phyloP scores from a whole-genome alignment of 1,284 basidiomycete species.

The Prillingera fragicola region DNA sequence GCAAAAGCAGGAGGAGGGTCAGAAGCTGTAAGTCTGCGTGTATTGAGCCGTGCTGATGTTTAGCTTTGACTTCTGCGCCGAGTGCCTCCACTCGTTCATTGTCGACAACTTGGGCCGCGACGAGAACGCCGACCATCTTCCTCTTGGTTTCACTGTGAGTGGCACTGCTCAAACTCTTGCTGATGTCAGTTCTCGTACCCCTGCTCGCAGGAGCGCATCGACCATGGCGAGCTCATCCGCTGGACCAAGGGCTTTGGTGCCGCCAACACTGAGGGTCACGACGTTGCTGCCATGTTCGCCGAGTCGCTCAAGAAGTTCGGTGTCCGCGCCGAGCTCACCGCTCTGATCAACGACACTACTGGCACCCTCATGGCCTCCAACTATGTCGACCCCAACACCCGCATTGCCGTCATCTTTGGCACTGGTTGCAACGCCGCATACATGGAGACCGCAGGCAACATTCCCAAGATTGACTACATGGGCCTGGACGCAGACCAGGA shows the following conservation, averaged over 20 bases:
- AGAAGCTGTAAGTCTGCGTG: slow-evolving; percentile 56
- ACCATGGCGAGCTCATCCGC: slow-evolving; percentile 89
- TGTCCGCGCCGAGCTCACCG: slow-evolving; percentile 68
- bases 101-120: slow-evolving; percentile 59
- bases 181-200: slow-evolving; percentile 78
- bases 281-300: slow-evolving; percentile 89
- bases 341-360: slow-evolving; percentile 94
- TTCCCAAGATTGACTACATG: slow-evolving; percentile 67
- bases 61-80: slow-evolving; percentile 91
- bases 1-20: slow-evolving; percentile 96
- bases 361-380: slow-evolving; percentile 94
- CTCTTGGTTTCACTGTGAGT: slow-evolving; percentile 87
- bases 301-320: slow-evolving; percentile 66
- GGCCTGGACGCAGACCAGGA: slow-evolving; percentile 62
- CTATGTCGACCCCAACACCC: slow-evolving; percentile 85
- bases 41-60: neutral
- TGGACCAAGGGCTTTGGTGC: slow-evolving; percentile 99
- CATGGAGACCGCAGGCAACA: slow-evolving; percentile 80
- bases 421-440: slow-evolving; percentile 98
- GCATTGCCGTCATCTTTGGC: slow-evolving; percentile 94
- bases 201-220: slow-evolving; percentile 85
- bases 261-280: slow-evolving; percentile 81
- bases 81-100: slow-evolving; percentile 86
- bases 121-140: slow-evolving; percentile 65
- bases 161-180: neutral